Conservation (phyloP, 306 rosid species). For the Cucurbita ficifolia region DNA sequence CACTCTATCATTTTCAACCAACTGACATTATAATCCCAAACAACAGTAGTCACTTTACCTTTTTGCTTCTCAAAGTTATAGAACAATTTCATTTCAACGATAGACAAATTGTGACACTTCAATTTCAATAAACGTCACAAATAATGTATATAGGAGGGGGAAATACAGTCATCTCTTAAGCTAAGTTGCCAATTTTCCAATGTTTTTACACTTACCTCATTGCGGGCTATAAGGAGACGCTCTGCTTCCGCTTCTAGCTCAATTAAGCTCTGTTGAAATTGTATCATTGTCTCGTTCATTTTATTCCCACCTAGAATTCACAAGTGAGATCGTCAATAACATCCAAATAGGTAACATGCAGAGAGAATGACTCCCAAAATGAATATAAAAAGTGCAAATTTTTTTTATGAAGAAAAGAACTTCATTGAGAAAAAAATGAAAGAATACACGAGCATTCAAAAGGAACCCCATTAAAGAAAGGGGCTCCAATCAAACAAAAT, state of each 20-base stretch:
- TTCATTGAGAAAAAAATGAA: no score
- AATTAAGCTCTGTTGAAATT: constrained; percentile 28
- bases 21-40: constrained; percentile 18
- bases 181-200: background rate
- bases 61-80: background rate
- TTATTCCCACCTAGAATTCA: background rate
- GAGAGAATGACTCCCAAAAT: background rate
- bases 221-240: constrained; percentile 59
- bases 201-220: constrained; percentile 26
- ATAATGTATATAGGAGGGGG: background rate
- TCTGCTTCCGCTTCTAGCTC: constrained; percentile 71
- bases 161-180: background rate
- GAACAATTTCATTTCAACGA: background rate
- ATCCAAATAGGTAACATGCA: background rate
- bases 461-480: no score
- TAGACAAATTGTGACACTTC: background rate
- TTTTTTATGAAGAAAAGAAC: no score
- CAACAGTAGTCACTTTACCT: background rate
- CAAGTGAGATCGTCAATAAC: background rate
- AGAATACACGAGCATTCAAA: no score
- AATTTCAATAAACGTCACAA: no score
- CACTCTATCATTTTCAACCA: constrained; percentile 70
- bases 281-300: constrained; percentile 32
- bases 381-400: background rate
- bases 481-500: no score